A percentile compares a stretch with the other conserved stretches of the same genome.
These are phyloP conservation scores for Dictyostelium capitatum DNA, from an alignment of 78 protist genomes.

Conservation along the genomic window DNA sequence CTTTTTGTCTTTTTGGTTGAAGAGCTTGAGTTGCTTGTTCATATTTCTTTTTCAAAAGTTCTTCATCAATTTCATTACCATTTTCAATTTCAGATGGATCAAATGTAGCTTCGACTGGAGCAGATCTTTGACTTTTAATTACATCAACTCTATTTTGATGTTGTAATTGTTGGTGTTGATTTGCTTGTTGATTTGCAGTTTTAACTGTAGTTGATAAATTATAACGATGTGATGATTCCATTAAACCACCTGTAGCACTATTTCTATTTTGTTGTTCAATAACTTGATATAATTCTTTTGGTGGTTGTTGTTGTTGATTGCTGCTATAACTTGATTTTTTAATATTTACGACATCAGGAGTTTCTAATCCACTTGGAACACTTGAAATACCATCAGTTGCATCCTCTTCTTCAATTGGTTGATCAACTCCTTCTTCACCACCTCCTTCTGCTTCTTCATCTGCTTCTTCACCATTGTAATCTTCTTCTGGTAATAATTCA, in stretches of 20 bases:
- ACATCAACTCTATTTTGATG: constrained; percentile 52
- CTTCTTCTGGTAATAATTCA: constrained; percentile 84
- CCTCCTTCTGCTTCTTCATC: constrained; percentile 73
- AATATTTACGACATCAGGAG: constrained; percentile 83
- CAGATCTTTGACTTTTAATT: constrained; percentile 66
- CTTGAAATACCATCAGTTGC: constrained; percentile 16
- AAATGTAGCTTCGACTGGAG: constrained; percentile 65
- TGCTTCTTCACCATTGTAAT: constrained; percentile 64
- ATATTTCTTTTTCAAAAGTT: constrained; percentile 72
- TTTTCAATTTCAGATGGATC: constrained; percentile 70
- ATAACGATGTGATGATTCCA: constrained; percentile 85
- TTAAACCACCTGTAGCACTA: constrained; percentile 44
- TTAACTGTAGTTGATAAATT: constrained; percentile 36
- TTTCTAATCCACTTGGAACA: constrained; percentile 81
- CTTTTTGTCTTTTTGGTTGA: constrained; percentile 24
- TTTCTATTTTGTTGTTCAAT: constrained; percentile 41
- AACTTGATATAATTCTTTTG: constrained; percentile 75
- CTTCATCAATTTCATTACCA: constrained; percentile 56
- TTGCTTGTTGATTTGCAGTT: neutral
- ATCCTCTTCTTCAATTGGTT: neutral
- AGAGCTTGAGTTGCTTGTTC: constrained; percentile 77
- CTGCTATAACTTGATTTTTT: neutral
- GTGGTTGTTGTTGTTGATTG: constrained; percentile 19
- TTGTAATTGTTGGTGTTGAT: neutral
- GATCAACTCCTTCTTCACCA: neutral